Evolutionary conservation across 2,329 filamentous ascomycete genomes (phyloP).

Genomic region (Pseudogymnoascus sp.): DNA sequence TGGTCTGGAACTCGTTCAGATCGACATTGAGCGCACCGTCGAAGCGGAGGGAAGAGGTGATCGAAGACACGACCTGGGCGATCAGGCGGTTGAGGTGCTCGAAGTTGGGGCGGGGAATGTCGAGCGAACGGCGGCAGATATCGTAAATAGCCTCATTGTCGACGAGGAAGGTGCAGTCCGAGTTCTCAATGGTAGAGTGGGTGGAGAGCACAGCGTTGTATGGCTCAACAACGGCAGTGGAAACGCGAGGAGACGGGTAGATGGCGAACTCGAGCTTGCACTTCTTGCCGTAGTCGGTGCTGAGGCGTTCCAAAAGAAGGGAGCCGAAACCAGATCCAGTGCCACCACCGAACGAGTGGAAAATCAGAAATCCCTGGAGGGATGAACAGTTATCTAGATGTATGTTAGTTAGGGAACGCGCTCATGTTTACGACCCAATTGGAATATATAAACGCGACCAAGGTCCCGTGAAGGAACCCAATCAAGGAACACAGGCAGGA

Average conservation of each 20-base stretch:
- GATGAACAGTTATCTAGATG: conserved; percentile 53
- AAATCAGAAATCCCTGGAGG: conserved; percentile 59
- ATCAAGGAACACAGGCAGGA: neutral
- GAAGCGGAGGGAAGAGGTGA: conserved; percentile 56
- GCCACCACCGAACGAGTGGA: conserved; percentile 61
- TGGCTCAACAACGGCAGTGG: conserved; percentile 59
- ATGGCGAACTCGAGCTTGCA: conserved; percentile 60
- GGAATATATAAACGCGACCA: neutral
- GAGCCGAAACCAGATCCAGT: conserved; percentile 60
- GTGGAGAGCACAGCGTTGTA: conserved; percentile 56
- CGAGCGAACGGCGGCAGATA: conserved; percentile 56
- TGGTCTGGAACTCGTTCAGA: conserved; percentile 62
- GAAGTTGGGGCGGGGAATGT: conserved; percentile 55
- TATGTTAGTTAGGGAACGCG: neutral
- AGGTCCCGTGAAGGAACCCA: neutral
- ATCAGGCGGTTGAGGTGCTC: conserved; percentile 59
- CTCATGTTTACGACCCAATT: neutral
- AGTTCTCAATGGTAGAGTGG: conserved; percentile 55
- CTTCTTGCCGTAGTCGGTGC: conserved; percentile 59
- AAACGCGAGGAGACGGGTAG: conserved; percentile 55
- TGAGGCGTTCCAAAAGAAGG: conserved; percentile 54
- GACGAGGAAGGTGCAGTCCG: conserved; percentile 60
- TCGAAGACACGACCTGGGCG: conserved; percentile 59
- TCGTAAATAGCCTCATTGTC: conserved; percentile 63
- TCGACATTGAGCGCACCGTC: conserved; percentile 61